A percentile compares a stretch with the other conserved stretches of the same genome.
phyloP scores from a whole-genome alignment of 2,329 filamentous ascomycete species.

The Ophiostoma ulmi region DNA sequence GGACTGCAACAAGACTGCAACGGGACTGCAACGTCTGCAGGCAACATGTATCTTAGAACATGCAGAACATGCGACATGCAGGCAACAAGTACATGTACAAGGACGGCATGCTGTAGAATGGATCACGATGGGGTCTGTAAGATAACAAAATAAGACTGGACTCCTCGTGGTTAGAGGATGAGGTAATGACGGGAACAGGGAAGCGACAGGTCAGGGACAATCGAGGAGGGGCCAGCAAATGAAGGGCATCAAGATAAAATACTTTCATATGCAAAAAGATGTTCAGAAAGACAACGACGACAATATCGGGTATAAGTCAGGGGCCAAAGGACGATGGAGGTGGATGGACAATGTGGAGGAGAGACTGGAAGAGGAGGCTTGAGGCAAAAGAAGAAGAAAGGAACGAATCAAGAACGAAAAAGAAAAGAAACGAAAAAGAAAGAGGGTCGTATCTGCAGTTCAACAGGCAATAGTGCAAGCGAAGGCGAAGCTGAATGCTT shows the following conservation, averaged over 20 bases:
- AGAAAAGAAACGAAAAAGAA: background rate
- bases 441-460: background rate
- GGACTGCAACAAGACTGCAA: background rate
- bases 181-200: background rate
- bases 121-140: background rate
- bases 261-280: background rate
- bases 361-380: background rate
- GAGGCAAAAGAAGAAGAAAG: background rate
- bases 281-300: background rate
- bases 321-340: background rate
- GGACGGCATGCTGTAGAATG: background rate
- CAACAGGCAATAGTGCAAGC: background rate
- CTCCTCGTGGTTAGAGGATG: background rate
- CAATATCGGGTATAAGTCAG: slow-evolving; percentile 3
- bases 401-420: background rate
- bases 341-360: background rate
- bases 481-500: slow-evolving; percentile 6
- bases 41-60: background rate
- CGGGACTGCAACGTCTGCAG: background rate
- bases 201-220: background rate
- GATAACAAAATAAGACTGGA: background rate
- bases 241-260: background rate
- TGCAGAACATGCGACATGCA: slow-evolving; percentile 1
- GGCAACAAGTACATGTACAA: background rate
- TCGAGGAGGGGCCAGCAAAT: background rate